Evolutionary conservation across 176 grass and related monocot genomes (phyloP).

Genomic region (Oropetium thomaeum): DNA sequence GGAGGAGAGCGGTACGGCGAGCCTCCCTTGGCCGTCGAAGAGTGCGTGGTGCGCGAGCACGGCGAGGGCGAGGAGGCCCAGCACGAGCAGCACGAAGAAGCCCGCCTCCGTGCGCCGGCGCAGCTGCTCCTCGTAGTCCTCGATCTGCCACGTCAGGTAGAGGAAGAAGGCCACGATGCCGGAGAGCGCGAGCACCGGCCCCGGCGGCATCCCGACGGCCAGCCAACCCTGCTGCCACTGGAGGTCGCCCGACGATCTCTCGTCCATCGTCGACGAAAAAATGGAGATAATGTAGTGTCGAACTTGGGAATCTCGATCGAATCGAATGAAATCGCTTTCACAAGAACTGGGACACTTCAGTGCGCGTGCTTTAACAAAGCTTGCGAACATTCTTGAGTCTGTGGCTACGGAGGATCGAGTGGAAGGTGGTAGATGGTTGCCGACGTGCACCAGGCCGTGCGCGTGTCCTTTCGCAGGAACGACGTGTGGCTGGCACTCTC

Average conservation of each 20-base stretch:
- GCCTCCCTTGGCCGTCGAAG: not conserved
- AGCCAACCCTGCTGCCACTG: not conserved
- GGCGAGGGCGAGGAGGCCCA: slow-evolving; percentile 9
- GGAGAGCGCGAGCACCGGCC: slow-evolving; percentile 4
- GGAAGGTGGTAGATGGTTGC: not conserved
- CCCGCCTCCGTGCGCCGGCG: slow-evolving; percentile 11
- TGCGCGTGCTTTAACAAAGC: not conserved
- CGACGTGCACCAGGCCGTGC: not conserved
- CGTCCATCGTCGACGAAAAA: not conserved
- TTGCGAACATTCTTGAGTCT: too few relatives aligned
- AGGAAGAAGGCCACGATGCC: slow-evolving; percentile 27
- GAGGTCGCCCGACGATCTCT: not conserved
- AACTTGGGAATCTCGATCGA: not conserved
- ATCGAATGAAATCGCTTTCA: not conserved
- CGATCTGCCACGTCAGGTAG: slow-evolving; percentile 28
- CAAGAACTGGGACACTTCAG: not conserved
- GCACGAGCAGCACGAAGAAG: slow-evolving; percentile 3
- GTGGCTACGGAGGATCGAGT: not conserved
- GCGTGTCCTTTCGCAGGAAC: not conserved
- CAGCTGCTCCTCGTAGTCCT: slow-evolving; percentile 33
- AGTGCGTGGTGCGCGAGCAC: slow-evolving; percentile 24
- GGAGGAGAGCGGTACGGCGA: slow-evolving; percentile 11
- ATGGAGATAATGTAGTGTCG: not conserved
- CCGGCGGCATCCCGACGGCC: not conserved
- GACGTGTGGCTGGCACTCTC: not conserved